phyloP scores from a whole-genome alignment of 1,284 basidiomycete genomes.

The Pyrrhoderma lamaoense region DNA sequence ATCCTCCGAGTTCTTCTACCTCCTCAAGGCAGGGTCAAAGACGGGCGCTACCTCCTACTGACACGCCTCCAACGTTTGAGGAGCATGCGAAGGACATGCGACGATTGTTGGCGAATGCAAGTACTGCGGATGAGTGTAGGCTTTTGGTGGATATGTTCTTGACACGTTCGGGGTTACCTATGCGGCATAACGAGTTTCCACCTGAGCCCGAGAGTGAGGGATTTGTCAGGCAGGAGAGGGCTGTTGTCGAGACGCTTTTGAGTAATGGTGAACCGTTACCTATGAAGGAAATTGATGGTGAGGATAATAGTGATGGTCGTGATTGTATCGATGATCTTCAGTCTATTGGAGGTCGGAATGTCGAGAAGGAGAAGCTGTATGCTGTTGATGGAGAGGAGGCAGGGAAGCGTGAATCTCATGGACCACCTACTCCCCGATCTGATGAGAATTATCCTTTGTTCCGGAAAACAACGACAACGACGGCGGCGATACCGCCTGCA shows the following conservation, averaged over 20 bases:
- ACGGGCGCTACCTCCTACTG: not conserved
- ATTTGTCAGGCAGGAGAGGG: slow-evolving; percentile 13
- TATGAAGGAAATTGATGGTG: slow-evolving; percentile 3
- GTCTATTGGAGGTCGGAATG: not conserved
- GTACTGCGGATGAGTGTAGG: slow-evolving; percentile 75
- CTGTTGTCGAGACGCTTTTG: slow-evolving; percentile 13
- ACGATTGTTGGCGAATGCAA: slow-evolving; percentile 60
- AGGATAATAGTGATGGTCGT: not conserved
- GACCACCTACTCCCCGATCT: slow-evolving; percentile 11
- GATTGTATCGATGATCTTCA: not conserved
- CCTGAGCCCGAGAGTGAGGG: not conserved
- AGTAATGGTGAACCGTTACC: too few relatives aligned
- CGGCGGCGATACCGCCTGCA: too few relatives aligned
- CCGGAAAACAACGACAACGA: slow-evolving; percentile 10
- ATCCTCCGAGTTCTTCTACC: too few relatives aligned
- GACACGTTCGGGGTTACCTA: slow-evolving; percentile 44
- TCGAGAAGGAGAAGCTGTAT: not conserved
- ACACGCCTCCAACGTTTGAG: slow-evolving; percentile 23
- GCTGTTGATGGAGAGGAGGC: not conserved
- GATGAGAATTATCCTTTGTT: slow-evolving; percentile 6
- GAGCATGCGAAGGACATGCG: slow-evolving; percentile 59
- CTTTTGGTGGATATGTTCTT: slow-evolving; percentile 78
- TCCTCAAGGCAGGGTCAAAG: too few relatives aligned
- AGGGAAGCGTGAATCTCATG: not conserved
- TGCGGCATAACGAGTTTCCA: slow-evolving; percentile 9